Evolutionary conservation across 73 alveolate genomes (phyloP), one percentile per base, ranked within the genome.

Genomic region (Paramecium pentaurelia): DNA sequence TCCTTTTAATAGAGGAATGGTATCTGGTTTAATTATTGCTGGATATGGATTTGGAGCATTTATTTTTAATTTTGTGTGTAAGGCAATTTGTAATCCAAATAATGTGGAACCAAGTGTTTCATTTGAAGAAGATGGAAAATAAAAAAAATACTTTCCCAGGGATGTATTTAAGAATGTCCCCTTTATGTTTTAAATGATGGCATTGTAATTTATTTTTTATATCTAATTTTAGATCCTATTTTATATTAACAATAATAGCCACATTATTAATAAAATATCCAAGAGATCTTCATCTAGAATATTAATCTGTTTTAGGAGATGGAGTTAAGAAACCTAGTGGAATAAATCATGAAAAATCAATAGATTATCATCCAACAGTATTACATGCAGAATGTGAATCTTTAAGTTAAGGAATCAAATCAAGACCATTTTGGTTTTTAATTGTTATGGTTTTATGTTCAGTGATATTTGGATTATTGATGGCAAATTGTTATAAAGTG

Each of bases 41-140:
- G 91, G 77, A 47, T 80, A 80, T 80, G 91, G 91, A 64, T 80
- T 80, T 80, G 91, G 91, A 80, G 91, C 91, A 42, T 80, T 80
- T 36, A 80, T 47, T 32, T 80, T 80, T 80, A 80, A 80, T 80
- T 80, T 80, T 80, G 77, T 80, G 20, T 42, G 77, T 36, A 45
- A 80, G 58, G 91, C 91, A 44, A 80, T 80, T 25, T 40, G 77
- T 36, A 80, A 80, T 49, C 91, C 91, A 45, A 45, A 45, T 22
- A 47, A 80, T 49, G 71, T 25, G 58, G 75, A 42, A 11, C 91
- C 91, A n/a, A 27, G 42, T 18, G 54, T 80, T 12, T 11, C 45
- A 0, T 80, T 25, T 80, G 71, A 80, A 12, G 91, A 80, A 4
- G 58, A 49, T 80, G 91, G 91, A 22, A 47, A 44, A 18, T 20